Percentiles rank a stretch among this genome's conserved stretches.
Conservation (phyloP, 257 asterid genomes). For the Fraxinus pennsylvanica region DNA sequence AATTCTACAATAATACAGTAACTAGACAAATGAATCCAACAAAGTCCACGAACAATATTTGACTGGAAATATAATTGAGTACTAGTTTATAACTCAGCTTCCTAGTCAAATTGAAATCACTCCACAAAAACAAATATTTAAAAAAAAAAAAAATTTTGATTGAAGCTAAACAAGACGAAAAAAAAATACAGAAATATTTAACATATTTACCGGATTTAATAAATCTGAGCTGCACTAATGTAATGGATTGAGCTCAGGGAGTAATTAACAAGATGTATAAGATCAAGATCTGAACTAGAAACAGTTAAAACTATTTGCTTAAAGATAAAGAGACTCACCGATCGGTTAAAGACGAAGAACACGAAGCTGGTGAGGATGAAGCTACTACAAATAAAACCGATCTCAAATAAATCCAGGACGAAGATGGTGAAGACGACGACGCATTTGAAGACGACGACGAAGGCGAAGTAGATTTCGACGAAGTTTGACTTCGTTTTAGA, state of each 20-base stretch:
- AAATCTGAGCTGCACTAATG: constrained; percentile 24
- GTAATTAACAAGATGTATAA: constrained; percentile 21
- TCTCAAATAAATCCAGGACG: constrained; percentile 33
- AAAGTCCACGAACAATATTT: constrained; percentile 24
- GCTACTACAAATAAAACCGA: neutral
- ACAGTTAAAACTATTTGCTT: constrained; percentile 5
- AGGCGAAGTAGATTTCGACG: constrained; percentile 79
- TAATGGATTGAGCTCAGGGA: constrained; percentile 29
- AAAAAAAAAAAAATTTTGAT: constrained; percentile 14
- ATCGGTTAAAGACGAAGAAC: constrained; percentile 53
- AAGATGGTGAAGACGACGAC: constrained; percentile 62
- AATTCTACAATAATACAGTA: neutral
- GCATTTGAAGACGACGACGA: constrained; percentile 66
- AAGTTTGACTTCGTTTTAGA: constrained; percentile 84
- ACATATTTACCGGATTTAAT: neutral
- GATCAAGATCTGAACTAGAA: constrained; percentile 45
- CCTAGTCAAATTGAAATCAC: constrained; percentile 30
- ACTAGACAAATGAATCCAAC: constrained; percentile 28
- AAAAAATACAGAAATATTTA: neutral
- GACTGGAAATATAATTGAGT: constrained; percentile 25
- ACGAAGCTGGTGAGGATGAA: neutral
- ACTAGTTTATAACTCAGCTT: constrained; percentile 1
- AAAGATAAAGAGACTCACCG: constrained; percentile 61
- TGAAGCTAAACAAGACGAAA: constrained; percentile 8
- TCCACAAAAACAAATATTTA: constrained; percentile 22